A percentile compares a stretch with the other conserved stretches of the same genome.
These are phyloP conservation scores for Crucibulum laeve DNA, from an alignment of 768 basidiomycete genomes.

Conservation along the genomic window DNA sequence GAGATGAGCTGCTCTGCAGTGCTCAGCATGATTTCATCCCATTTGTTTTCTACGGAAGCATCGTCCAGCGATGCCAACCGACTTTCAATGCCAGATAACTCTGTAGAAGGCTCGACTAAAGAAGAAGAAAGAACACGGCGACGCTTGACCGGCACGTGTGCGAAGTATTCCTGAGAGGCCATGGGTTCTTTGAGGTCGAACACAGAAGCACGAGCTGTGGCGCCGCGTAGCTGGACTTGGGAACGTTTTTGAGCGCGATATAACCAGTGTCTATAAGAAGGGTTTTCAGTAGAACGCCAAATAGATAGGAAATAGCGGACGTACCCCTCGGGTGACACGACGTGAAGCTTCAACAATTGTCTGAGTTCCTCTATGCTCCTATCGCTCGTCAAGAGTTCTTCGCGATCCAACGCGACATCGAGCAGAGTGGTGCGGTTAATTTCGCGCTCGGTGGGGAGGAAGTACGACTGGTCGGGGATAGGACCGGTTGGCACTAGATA, in stretches of 20 bases:
- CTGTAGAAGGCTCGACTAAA: conserved; percentile 10
- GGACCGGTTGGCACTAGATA: conserved; percentile 10
- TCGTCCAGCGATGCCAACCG: conserved; percentile 6
- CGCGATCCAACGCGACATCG: conserved; percentile 30
- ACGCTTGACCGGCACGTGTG: no score
- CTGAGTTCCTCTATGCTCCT: conserved; percentile 24
- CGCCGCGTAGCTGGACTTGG: conserved; percentile 18
- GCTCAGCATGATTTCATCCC: conserved; percentile 20
- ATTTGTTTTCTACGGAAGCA: conserved; percentile 13
- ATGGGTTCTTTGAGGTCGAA: conserved; percentile 12
- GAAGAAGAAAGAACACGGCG: conserved; percentile 22
- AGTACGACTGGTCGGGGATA: conserved; percentile 7
- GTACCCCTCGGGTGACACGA: conserved; percentile 14
- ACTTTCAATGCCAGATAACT: conserved; percentile 12
- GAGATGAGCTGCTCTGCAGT: conserved; percentile 25
- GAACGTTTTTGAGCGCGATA: conserved; percentile 16
- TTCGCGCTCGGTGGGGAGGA: conserved; percentile 19
- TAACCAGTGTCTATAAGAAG: conserved; percentile 26
- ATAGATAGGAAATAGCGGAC: conserved; percentile 2
- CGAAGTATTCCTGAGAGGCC: no score
- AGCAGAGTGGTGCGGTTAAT: conserved; percentile 21
- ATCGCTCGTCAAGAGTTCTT: conserved; percentile 19
- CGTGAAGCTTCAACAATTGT: conserved; percentile 23
- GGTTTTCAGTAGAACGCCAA: not conserved
- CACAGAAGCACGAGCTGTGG: conserved; percentile 20